Evolutionary conservation across 768 basidiomycete species (phyloP), one percentile per base, ranked within the genome.

Genomic region (Pleurotus platypus): DNA sequence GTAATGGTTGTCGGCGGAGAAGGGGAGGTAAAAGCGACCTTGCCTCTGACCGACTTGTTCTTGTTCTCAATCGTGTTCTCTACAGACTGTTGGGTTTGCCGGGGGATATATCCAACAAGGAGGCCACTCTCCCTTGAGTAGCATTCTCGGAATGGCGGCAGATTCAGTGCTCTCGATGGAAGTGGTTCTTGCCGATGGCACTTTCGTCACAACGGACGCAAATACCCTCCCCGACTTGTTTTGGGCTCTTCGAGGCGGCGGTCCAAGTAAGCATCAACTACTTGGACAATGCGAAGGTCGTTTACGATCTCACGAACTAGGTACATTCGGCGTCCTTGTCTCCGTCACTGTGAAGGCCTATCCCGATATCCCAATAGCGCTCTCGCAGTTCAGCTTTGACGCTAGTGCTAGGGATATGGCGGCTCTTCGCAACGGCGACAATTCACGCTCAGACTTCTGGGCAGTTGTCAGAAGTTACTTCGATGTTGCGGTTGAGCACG

Each of bases 301-400:
- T 60, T 60, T 43, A 58, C 45, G 57, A 39, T 50, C n/a, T 26
- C 46, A 37, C 43, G 60, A 11, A 49, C 43, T 64, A 8, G 74
- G 74, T 7, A 70, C 67, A 38, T 76, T 70, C 73, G 74, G 72
- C 18, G 66, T 75, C n/a, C 67, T 75, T 42, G 61, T 72, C 22
- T 68, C 70, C 20, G 69, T 70, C 0, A 75, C 73, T 5, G 61
- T 73, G 63, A 64, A 63, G 26, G 70, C 71, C 0, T 71, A 62
- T 64, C 70, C 72, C 5, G 71, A 67, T 27, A 74, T 75, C 60
- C 63, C 68, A 22, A 64, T 51, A 9, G 62, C 69, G 18, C 9
- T 64, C 12, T 65, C 67, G 38, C 27, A 48, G 12, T 43, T 43
- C 42, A 43, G 42, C 18, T 43, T 43, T 13, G 42, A 27, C 27